phyloP scores from a whole-genome alignment of 352 stramenopile genomes.

The Globisporangium middletonii region DNA sequence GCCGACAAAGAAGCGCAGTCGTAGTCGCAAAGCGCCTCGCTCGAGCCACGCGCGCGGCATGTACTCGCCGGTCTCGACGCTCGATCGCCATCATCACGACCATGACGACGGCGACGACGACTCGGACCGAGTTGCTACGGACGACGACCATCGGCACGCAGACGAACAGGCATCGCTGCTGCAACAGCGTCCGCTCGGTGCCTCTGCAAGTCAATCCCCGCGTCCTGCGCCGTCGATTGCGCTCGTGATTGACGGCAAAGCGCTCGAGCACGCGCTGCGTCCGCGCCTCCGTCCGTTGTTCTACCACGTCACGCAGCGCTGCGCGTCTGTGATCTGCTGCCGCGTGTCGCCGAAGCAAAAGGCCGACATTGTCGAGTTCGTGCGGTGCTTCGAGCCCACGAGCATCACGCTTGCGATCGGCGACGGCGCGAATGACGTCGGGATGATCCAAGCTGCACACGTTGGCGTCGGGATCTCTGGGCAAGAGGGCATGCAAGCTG shows the following conservation, averaged over 20 bases:
- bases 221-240: slow-evolving; percentile 26
- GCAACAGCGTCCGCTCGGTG: slow-evolving; percentile 1
- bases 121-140: not conserved
- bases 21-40: not conserved
- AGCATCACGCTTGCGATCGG: slow-evolving; percentile 89
- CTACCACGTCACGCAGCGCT: slow-evolving; percentile 65
- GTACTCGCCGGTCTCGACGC: slow-evolving; percentile 13
- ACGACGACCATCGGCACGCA: not conserved
- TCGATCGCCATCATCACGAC: slow-evolving; percentile 7
- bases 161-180: not conserved
- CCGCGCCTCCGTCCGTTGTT: slow-evolving; percentile 46
- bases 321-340: slow-evolving; percentile 83
- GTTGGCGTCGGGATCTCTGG: slow-evolving; percentile 91
- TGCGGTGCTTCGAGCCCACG: slow-evolving; percentile 60
- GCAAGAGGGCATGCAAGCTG: slow-evolving; percentile 89
- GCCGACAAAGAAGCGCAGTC: slow-evolving; percentile 8
- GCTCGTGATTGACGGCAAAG: slow-evolving; percentile 92
- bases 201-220: not conserved
- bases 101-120: slow-evolving; percentile 5
- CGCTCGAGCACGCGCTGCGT: slow-evolving; percentile 69
- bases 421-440: slow-evolving; percentile 96
- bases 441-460: slow-evolving; percentile 92
- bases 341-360: slow-evolving; percentile 88
- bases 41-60: not conserved
- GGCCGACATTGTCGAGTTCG: slow-evolving; percentile 70